A percentile compares a stretch with the other conserved stretches of the same genome.
phyloP scores from a whole-genome alignment of 2,329 filamentous ascomycete species.

The Fusarium lyarnte region DNA sequence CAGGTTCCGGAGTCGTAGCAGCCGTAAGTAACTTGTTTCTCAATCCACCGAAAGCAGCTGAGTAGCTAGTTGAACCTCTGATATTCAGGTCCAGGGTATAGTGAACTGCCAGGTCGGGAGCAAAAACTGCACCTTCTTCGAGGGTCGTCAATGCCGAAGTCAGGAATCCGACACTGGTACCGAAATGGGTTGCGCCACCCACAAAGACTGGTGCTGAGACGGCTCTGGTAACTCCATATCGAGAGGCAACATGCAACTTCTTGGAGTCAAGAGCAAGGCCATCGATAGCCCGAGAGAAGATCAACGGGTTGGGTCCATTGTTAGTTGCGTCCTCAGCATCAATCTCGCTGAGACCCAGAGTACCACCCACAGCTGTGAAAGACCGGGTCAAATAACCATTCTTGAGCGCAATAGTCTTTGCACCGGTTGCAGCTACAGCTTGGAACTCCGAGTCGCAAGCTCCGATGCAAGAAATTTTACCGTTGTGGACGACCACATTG shows the following conservation, averaged over 20 bases:
- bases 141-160: slow-evolving; percentile 60
- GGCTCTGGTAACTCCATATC: slow-evolving; percentile 67
- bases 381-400: slow-evolving; percentile 70
- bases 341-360: slow-evolving; percentile 71
- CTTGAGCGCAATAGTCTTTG: slow-evolving; percentile 57
- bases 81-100: slow-evolving; percentile 62
- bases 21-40: slow-evolving; percentile 65
- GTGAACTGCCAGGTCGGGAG: slow-evolving; percentile 64
- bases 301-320: slow-evolving; percentile 57
- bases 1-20: slow-evolving; percentile 49
- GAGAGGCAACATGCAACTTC: slow-evolving; percentile 62
- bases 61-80: slow-evolving; percentile 59
- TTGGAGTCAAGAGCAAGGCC: slow-evolving; percentile 65
- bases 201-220: slow-evolving; percentile 64
- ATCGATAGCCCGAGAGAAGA: slow-evolving; percentile 68
- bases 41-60: slow-evolving; percentile 62
- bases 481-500: slow-evolving; percentile 62
- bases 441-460: slow-evolving; percentile 57
- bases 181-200: slow-evolving; percentile 57
- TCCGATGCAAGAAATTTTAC: slow-evolving; percentile 67
- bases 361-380: slow-evolving; percentile 69
- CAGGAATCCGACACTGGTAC: slow-evolving; percentile 67
- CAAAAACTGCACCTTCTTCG: slow-evolving; percentile 61
- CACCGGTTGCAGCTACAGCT: slow-evolving; percentile 47
- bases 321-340: slow-evolving; percentile 64